A percentile compares a stretch with the other conserved stretches of the same genome.
phyloP scores from a whole-genome alignment of 2,329 filamentous ascomycete species.

The Colletotrichum noveboracense region DNA sequence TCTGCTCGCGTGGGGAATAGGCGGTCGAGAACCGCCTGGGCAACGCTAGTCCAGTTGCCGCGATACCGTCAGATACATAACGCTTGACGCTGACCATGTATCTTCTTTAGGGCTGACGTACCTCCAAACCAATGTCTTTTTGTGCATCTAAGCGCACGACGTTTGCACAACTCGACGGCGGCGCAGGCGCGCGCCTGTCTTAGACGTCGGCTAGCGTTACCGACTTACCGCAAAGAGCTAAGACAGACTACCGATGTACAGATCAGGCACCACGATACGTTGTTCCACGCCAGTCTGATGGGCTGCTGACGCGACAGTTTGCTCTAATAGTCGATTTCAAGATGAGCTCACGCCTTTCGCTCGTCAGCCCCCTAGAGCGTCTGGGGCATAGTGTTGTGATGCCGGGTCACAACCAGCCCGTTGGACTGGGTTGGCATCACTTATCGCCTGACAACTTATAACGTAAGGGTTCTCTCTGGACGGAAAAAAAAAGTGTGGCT shows the following conservation, averaged over 20 bases:
- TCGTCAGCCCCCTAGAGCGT: neutral
- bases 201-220: neutral
- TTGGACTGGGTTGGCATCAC: neutral
- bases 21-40: neutral
- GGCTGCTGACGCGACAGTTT: neutral
- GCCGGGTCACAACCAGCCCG: neutral
- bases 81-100: neutral
- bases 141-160: constrained; percentile 17
- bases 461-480: neutral
- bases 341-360: neutral
- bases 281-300: neutral
- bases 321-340: neutral
- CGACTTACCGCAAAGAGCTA: neutral
- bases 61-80: neutral
- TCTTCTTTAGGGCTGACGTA: neutral
- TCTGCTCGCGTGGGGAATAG: neutral
- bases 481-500: too few relatives aligned
- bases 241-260: neutral
- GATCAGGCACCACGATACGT: neutral
- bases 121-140: neutral
- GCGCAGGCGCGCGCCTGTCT: neutral
- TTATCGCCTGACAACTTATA: neutral
- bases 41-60: neutral
- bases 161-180: neutral
- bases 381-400: neutral